These are phyloP conservation scores for Trichosporon sp. DNA, from an alignment of 1,284 basidiomycete species.

Conservation along the genomic window DNA sequence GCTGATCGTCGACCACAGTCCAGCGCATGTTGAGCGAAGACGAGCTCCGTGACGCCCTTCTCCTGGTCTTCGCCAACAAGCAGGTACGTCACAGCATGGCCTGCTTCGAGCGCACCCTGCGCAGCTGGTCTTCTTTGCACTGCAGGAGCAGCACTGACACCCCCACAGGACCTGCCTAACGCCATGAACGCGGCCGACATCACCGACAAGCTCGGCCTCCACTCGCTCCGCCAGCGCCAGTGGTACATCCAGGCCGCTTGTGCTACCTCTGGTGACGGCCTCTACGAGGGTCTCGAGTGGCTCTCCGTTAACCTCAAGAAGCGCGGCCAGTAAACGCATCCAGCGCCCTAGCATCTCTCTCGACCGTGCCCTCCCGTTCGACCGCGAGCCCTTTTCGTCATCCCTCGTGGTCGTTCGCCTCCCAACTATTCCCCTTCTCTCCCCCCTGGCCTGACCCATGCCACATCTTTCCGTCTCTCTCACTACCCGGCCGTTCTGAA, in stretches of 20 bases:
- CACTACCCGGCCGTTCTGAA: conserved; percentile 14
- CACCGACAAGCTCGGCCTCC: conserved; percentile 98
- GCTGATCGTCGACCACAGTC: conserved; percentile 47
- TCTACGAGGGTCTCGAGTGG: conserved; percentile 98
- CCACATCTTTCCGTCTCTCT: conserved; percentile 14
- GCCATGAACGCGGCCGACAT: conserved; percentile 99
- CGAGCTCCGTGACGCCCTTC: conserved; percentile 95
- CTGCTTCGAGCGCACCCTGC: background rate
- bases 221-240: conserved; percentile 91
- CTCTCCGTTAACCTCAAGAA: conserved; percentile 53
- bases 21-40: conserved; percentile 99
- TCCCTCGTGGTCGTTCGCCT: background rate
- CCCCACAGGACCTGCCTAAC: conserved; percentile 76
- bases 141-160: background rate
- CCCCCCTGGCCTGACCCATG: conserved; percentile 11
- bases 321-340: conserved; percentile 30
- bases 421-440: conserved; percentile 8
- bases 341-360: conserved; percentile 3
- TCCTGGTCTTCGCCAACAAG: conserved; percentile 99
- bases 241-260: conserved; percentile 99
- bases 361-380: conserved; percentile 3
- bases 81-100: conserved; percentile 54
- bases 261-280: conserved; percentile 96
- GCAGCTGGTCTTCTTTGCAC: background rate
- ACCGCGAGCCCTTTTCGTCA: conserved; percentile 8